Percentiles rank a stretch among this genome's conserved stretches.
Evolutionary conservation across 768 basidiomycete species (phyloP).

Genomic region (Tremella mesenterica): DNA sequence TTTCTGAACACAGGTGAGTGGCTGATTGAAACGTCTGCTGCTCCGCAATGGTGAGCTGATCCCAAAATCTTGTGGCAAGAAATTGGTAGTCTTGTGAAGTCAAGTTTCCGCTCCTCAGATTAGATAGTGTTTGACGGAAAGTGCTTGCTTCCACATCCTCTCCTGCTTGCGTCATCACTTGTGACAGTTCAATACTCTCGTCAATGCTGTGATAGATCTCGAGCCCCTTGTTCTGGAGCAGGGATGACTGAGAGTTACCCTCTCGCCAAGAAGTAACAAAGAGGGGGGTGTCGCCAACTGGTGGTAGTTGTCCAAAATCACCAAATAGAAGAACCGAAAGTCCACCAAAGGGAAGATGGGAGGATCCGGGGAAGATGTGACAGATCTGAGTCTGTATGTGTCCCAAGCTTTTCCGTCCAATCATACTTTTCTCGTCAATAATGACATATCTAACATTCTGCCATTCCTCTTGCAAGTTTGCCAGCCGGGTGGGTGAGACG

Average conservation of each 20-base stretch:
- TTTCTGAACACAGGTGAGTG: background rate
- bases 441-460: background rate
- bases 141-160: background rate
- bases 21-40: background rate
- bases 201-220: background rate
- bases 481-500: background rate
- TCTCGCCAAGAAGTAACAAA: background rate
- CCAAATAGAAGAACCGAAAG: background rate
- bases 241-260: background rate
- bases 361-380: background rate
- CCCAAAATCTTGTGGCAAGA: background rate
- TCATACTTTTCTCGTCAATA: conserved; percentile 5
- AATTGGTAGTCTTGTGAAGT: background rate
- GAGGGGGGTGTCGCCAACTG: background rate
- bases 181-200: background rate
- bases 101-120: background rate
- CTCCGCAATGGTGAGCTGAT: background rate
- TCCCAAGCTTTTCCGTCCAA: background rate
- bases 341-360: background rate
- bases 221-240: background rate
- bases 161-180: background rate
- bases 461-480: background rate
- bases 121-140: background rate
- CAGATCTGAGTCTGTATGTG: background rate
- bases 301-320: background rate